Evolutionary conservation across 768 basidiomycete genomes (phyloP).

Genomic region (Pleurotus platypus): DNA sequence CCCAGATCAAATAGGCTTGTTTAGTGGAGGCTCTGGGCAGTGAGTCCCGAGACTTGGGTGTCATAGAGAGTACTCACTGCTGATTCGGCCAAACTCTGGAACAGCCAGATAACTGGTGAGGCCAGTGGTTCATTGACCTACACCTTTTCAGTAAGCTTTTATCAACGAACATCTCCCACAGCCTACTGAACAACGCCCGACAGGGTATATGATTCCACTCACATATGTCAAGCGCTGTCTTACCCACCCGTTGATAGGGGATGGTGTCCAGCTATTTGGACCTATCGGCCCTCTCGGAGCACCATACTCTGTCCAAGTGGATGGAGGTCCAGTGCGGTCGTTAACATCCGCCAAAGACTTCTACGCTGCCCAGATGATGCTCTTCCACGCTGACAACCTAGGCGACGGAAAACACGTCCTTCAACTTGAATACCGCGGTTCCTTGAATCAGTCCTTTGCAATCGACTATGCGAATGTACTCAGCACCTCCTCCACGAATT

Average conservation of each 20-base stretch:
- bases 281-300: slow-evolving; percentile 31
- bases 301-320: slow-evolving; percentile 31
- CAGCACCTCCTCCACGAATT: not conserved
- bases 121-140: slow-evolving; percentile 27
- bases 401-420: slow-evolving; percentile 20
- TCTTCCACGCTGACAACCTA: slow-evolving; percentile 21
- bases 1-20: slow-evolving; percentile 28
- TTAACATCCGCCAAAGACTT: slow-evolving; percentile 19
- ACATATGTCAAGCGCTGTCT: slow-evolving; percentile 8
- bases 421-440: slow-evolving; percentile 24
- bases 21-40: slow-evolving; percentile 41
- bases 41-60: slow-evolving; percentile 15
- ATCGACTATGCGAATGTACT: slow-evolving; percentile 25
- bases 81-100: not conserved
- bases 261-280: slow-evolving; percentile 43
- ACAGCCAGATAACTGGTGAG: slow-evolving; percentile 28
- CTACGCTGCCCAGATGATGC: slow-evolving; percentile 21
- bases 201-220: slow-evolving; percentile 12
- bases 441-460: slow-evolving; percentile 15
- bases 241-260: slow-evolving; percentile 22
- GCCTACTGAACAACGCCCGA: not conserved
- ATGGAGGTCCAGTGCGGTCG: slow-evolving; percentile 20
- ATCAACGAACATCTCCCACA: not conserved
- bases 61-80: not conserved
- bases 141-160: slow-evolving; percentile 33